Percentiles rank a stretch among this genome's conserved stretches.
Conservation (phyloP, 1,284 basidiomycete genomes). For the Phenoliferia sp. region DNA sequence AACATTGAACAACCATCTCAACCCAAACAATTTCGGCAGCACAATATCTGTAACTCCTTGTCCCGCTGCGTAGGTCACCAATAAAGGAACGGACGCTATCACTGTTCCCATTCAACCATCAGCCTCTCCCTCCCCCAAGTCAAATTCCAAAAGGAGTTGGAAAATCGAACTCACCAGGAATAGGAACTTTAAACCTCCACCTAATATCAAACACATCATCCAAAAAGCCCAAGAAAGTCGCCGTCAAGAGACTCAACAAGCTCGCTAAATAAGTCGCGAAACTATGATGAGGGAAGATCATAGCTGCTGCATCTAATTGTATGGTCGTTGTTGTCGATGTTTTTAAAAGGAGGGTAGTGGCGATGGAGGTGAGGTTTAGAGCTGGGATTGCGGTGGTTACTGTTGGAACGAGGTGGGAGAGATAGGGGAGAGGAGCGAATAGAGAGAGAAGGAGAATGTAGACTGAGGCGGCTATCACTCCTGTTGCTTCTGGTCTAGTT, state of each 20-base stretch:
- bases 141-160: not conserved
- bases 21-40: conserved; percentile 61
- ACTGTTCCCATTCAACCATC: conserved; percentile 44
- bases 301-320: conserved; percentile 5
- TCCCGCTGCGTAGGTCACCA: conserved; percentile 95
- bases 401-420: conserved; percentile 42
- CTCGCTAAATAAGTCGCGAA: conserved; percentile 89
- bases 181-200: conserved; percentile 96
- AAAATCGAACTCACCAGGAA: conserved; percentile 51
- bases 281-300: conserved; percentile 40
- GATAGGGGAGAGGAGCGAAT: conserved; percentile 38
- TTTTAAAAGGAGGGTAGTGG: not conserved
- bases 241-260: conserved; percentile 80
- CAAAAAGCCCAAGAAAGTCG: conserved; percentile 89
- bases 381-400: conserved; percentile 64
- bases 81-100: conserved; percentile 86
- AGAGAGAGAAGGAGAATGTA: conserved; percentile 61
- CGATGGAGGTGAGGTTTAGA: conserved; percentile 72
- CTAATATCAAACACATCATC: conserved; percentile 99
- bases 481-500: conserved; percentile 85
- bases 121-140: not conserved
- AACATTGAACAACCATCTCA: conserved; percentile 49
- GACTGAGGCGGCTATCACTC: conserved; percentile 80
- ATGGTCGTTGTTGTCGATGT: conserved; percentile 13
- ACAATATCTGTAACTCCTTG: conserved; percentile 91